Base-by-base conservation (phyloP, 306 rosid genomes). In the Cotoneaster glaucophyllus region DNA sequence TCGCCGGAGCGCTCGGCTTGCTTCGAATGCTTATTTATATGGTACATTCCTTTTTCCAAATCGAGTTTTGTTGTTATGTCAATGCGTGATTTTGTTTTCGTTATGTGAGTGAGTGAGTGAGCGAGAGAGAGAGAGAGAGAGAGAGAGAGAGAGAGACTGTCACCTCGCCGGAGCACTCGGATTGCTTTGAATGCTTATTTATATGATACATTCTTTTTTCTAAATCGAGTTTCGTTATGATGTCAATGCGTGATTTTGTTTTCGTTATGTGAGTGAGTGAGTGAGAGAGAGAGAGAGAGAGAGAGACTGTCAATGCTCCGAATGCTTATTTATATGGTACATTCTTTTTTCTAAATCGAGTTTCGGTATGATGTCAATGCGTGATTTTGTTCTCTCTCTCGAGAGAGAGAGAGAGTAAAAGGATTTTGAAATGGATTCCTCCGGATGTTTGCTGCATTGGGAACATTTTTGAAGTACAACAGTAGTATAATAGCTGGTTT, bases 1-100 rank as follows among this genome's bases (percentile, higher is more conserved):
- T 94, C n/a, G 97, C 98, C 32, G 92, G 95, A 57, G 91, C 91
- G 44, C 86, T 94, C 70, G 98, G 98, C 57, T 81, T 92, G 84
- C 89, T 94, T 8, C 90, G 97, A 76, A 75, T 94, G 78, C 92
- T 90, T 72, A 77, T 92, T 78, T 92, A 84, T 82, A 82, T 86
- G 96, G 98, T 94, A 88, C 62, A 67, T 58, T 45, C 64, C 68
- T 11, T 56, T 78, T 11, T 50, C 31, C 62, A 18, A 12, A 31
- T 73, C 34, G 29, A 45, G 19, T 26, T 56, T 39, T 19, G 54
- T 61, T 48, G 58, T 73, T 63, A 57, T 54, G 64, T 26, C 13
- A 41, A 57, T 73, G 19, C 61, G 9, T 67, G 24, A 58, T 71
- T 28, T 56, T 8, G 29, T 59, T 58, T 43, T 39, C 44, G 57